These are phyloP conservation scores for Gnomoniopsis smithogilvyi DNA, from an alignment of 2,329 filamentous ascomycete genomes.

Conservation along the genomic window DNA sequence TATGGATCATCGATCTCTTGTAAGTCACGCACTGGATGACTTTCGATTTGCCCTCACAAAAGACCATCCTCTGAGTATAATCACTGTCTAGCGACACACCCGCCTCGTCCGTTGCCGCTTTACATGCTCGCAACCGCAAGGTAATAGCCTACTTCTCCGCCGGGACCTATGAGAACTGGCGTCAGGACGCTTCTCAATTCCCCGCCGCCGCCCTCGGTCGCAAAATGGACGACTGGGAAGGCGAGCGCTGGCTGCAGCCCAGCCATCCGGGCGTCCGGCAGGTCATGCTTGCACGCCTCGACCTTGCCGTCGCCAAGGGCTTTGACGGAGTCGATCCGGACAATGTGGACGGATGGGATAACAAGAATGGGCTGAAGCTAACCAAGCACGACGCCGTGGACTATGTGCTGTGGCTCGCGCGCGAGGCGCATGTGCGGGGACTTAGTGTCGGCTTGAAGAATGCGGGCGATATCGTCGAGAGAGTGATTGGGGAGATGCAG, in stretches of 20 bases:
- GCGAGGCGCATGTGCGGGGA: conserved; percentile 38
- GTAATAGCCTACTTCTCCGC: conserved; percentile 64
- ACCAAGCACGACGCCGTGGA: conserved; percentile 43
- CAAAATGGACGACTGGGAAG: conserved; percentile 50
- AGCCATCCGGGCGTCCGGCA: conserved; percentile 44
- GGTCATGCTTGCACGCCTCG: conserved; percentile 49
- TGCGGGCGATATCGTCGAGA: conserved; percentile 43
- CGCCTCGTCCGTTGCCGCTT: conserved; percentile 32
- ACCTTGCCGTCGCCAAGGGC: conserved; percentile 47
- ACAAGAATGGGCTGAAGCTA: conserved; percentile 50
- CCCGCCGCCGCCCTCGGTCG: conserved; percentile 43
- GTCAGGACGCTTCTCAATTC: conserved; percentile 47
- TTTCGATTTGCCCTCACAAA: background rate
- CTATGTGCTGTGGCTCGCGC: conserved; percentile 50
- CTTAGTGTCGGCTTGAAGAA: conserved; percentile 57
- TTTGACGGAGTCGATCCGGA: conserved; percentile 59
- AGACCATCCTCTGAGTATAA: too few relatives aligned
- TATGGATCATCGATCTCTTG: conserved; percentile 18
- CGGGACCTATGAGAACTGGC: conserved; percentile 55
- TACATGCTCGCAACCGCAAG: conserved; percentile 46
- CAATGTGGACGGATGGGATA: conserved; percentile 55
- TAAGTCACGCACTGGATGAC: background rate
- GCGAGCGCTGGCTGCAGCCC: conserved; percentile 54
- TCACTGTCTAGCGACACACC: conserved; percentile 11
- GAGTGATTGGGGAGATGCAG: conserved; percentile 37